phyloP scores from a whole-genome alignment of 352 stramenopile species.

The Paralagenidium karlingii region DNA sequence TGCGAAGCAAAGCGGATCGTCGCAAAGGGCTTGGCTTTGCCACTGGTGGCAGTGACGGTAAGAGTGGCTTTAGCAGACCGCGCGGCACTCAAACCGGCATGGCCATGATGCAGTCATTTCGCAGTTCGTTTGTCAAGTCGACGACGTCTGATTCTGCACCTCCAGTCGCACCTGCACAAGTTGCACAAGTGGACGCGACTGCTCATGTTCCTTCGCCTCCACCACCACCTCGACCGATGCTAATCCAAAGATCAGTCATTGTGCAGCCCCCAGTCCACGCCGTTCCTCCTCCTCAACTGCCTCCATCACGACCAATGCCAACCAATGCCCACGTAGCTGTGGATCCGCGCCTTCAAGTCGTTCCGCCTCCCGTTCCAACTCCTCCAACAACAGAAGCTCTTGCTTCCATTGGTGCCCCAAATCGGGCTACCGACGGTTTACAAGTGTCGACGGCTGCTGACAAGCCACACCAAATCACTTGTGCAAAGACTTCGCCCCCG shows the following conservation, averaged over 20 bases:
- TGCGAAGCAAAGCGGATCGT: conserved; percentile 46
- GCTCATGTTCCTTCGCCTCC: neutral
- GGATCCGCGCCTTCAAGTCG: no score
- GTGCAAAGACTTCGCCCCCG: no score
- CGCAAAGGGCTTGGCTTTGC: conserved; percentile 61
- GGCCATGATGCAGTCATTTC: conserved; percentile 9
- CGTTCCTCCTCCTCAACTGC: neutral
- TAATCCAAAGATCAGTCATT: no score
- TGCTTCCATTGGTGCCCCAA: no score
- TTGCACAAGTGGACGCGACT: conserved; percentile 13
- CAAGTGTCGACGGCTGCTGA: no score
- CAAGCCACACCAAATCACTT: no score
- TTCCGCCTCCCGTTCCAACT: no score
- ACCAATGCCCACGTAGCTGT: no score
- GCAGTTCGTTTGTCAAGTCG: conserved; percentile 23
- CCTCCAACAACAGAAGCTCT: no score
- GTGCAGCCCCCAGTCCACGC: neutral
- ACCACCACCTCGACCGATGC: neutral
- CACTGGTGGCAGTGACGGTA: conserved; percentile 2
- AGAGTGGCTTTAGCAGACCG: neutral
- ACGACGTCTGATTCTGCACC: conserved; percentile 6
- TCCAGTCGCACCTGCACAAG: conserved; percentile 3
- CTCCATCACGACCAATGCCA: no score
- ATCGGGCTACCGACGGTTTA: no score
- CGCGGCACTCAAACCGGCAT: conserved; percentile 4